These are phyloP conservation scores for Lactarius quietus DNA, from an alignment of 768 basidiomycete species.

Conservation along the genomic window DNA sequence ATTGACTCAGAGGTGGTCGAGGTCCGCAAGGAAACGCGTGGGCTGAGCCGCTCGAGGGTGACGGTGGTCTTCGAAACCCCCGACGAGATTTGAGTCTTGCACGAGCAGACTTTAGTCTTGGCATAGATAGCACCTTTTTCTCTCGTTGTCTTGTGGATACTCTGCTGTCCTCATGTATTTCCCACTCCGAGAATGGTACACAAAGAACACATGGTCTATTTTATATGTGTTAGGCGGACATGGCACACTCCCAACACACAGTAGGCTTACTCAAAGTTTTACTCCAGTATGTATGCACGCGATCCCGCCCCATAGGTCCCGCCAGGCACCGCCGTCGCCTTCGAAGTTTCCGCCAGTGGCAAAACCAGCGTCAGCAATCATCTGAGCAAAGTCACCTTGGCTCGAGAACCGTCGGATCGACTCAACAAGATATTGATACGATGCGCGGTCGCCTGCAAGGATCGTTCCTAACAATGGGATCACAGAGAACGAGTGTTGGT, in stretches of 20 bases:
- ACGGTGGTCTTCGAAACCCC: conserved; percentile 2
- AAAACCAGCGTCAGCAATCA: conserved; percentile 89
- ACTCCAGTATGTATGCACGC: conserved; percentile 83
- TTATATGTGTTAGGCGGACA: neutral
- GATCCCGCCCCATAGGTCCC: conserved; percentile 82
- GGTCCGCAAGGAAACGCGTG: neutral
- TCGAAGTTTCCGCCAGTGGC: conserved; percentile 54
- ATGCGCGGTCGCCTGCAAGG: conserved; percentile 88
- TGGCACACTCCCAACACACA: neutral
- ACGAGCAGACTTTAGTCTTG: neutral
- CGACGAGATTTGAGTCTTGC: neutral
- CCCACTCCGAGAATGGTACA: neutral
- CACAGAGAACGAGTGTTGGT: conserved; percentile 92
- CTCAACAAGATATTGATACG: conserved; percentile 97
- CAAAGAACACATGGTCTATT: neutral
- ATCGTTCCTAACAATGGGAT: conserved; percentile 97
- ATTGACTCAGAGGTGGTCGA: neutral
- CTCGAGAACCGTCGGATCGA: conserved; percentile 92
- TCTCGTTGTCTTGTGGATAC: neutral
- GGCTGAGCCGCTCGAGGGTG: neutral
- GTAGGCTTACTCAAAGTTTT: conserved; percentile 50
- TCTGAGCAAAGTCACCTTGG: conserved; percentile 80
- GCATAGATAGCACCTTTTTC: neutral
- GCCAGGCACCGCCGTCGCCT: conserved; percentile 80
- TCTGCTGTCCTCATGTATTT: no score